Evolutionary conservation across 2,329 filamentous ascomycete genomes (phyloP), one percentile per base, ranked within the genome.

Genomic region (Stemphylium vesicarium): DNA sequence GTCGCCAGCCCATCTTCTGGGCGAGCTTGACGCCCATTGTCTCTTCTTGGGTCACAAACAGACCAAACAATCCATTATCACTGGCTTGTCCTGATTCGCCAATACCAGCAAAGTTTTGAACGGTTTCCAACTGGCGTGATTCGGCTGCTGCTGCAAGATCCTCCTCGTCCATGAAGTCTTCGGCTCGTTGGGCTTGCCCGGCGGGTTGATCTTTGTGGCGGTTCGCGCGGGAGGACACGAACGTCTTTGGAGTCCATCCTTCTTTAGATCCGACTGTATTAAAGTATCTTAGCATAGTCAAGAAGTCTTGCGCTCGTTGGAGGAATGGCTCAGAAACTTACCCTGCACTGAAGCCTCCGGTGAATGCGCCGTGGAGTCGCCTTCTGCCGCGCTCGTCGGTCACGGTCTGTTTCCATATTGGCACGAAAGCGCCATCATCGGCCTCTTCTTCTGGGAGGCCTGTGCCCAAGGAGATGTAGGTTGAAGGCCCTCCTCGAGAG

Each of bases 101-200:
- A 26, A 97, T 80, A 0, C 89, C 91, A 0, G 90, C 84, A 73
- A 95, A 97, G 0, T 83, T 84, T 48, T 87, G 82, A 0, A 86
- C 82, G 0, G 90, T 96, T 66, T 94, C 85, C 31, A 97, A 78
- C 57, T 84, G 84, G 66, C 88, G 85, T 2, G 89, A 83, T 75
- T 96, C 92, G 53, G 90, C 91, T 0, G 88, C 90, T 72, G 96
- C 92, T 6, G 89, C 90, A 31, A 96, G 80, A 75, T 99, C 95
- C 73, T 99, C 95, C 37, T 96, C 94, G 68, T 99, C 95, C 95
- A 99, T 99, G 66, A 93, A 98, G 71, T 98, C 93, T 74, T 98
- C 92, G 0, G 87, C 85, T 42, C 88, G 86, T 70, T 90, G 87
- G 60, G 83, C 77, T 16, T 65, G 63, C 2, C 77, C 64, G 59